Evolutionary conservation across 164 flowering plant species (phyloP).

Genomic region (Santalum album): DNA sequence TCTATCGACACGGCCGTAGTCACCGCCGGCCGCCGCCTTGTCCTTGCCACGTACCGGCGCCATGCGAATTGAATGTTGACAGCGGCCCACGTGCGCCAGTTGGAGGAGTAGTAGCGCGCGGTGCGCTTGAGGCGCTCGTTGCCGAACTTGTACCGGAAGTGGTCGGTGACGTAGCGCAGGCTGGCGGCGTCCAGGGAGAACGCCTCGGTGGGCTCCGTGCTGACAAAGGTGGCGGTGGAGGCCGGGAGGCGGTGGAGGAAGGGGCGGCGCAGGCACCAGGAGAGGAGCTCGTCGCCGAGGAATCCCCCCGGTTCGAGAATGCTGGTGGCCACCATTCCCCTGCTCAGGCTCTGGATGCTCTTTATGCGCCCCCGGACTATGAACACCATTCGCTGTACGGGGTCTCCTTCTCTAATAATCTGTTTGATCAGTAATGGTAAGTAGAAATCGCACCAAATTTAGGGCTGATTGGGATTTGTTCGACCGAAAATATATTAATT

Average conservation of each 20-base stretch:
- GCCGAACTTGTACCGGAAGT: conserved; percentile 84
- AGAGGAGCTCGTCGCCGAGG: conserved; percentile 84
- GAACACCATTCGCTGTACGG: conserved; percentile 79
- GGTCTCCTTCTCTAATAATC: conserved; percentile 95
- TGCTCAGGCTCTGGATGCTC: conserved; percentile 68
- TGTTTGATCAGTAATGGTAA: conserved; percentile 17
- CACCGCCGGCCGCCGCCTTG: conserved; percentile 26
- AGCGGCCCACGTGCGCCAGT: conserved; percentile 96
- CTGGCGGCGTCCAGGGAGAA: conserved; percentile 63
- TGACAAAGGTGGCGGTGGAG: conserved; percentile 74
- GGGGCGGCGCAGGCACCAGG: conserved; percentile 94
- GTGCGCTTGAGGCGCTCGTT: conserved; percentile 76
- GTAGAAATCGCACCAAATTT: no score
- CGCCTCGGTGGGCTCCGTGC: conserved; percentile 70
- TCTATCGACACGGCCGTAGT: conserved; percentile 9
- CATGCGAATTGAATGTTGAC: conserved; percentile 79
- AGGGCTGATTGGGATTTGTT: no score
- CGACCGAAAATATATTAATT: no score
- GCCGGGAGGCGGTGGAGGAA: conserved; percentile 77
- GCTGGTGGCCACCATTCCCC: conserved; percentile 70
- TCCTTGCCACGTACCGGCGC: conserved; percentile 63
- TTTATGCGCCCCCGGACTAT: conserved; percentile 60
- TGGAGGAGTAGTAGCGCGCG: conserved; percentile 74
- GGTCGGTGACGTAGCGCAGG: conserved; percentile 77
- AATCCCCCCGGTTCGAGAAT: conserved; percentile 73